Evolutionary conservation across 2,329 filamentous ascomycete species (phyloP), one percentile per base, ranked within the genome.

Genomic region (Cercospora canescens): DNA sequence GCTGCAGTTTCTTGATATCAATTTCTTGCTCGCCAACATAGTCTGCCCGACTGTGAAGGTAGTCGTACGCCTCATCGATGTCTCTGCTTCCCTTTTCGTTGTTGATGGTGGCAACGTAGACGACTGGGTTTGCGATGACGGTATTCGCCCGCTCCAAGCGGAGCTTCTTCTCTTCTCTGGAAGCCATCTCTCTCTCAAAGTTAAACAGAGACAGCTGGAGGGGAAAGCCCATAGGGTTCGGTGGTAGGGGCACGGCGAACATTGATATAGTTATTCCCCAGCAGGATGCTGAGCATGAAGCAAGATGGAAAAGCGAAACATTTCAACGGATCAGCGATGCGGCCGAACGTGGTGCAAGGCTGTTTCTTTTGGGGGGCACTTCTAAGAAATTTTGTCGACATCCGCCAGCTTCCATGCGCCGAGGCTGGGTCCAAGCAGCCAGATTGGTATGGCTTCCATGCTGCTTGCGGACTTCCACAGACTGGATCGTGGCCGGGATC

Each of bases 11-110:
- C 48, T 64, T 66, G 11, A 68, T 56, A 18, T 69, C 65, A 21
- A 67, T 39, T 4, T 41, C 52, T 30, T 62, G 57, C 28, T 60
- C 67, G 18, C 63, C 67, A 11, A 41, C 16, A 35, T 60, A 62
- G 52, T 63, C 62, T 35, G 61, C 63, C 50, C 63, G 18, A 48
- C 60, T 52, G 9, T 32, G 35, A 4, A 69, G 62, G 34, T 65
- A 67, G 9, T 67, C 56, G 41, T 65, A 64, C 3, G 67, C 67
- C 30, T 67, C 65, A 45, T 69, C 67, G 14, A 67, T 24, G 16
- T 56, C 63, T 6, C 65, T 45, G 14, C 55, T 63, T n/a, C 56
- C 16, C 24, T 59, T 63, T 14, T n/a, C 18, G 48, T 45, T 35
- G n/a, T 63, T 50, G 26, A 57, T 35, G 6, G 55, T 48, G 7